Percentiles rank a stretch among this genome's conserved stretches.
These are phyloP conservation scores for Trypanosoma cruzi DNA, from an alignment of 208 protist genomes.

Conservation along the genomic window DNA sequence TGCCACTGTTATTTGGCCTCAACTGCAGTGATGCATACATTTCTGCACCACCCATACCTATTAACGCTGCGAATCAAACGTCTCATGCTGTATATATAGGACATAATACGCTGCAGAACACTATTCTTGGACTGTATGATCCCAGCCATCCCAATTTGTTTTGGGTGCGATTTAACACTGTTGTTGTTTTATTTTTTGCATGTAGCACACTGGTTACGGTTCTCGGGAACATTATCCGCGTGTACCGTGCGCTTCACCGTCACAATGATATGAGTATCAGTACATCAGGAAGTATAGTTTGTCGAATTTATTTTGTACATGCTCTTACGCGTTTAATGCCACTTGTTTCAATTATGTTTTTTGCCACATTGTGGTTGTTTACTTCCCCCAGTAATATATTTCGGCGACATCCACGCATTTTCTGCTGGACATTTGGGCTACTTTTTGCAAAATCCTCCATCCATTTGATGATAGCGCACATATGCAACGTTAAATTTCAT, in stretches of 20 bases:
- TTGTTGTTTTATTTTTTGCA: constrained; percentile 50
- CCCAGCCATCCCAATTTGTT: constrained; percentile 29
- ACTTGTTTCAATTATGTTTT: constrained; percentile 48
- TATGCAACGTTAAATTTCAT: constrained; percentile 49
- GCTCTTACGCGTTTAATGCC: constrained; percentile 63
- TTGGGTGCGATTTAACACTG: constrained; percentile 70
- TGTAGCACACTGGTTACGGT: constrained; percentile 41
- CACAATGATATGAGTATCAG: constrained; percentile 1
- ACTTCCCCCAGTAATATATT: constrained; percentile 77
- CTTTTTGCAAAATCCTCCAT: constrained; percentile 81
- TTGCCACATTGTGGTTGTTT: constrained; percentile 62
- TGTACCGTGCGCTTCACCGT: constrained; percentile 52
- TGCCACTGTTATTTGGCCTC: constrained; percentile 40
- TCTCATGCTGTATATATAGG: constrained; percentile 32
- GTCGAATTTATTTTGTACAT: constrained; percentile 53
- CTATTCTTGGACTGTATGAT: constrained; percentile 61
- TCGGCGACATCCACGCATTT: constrained; percentile 68
- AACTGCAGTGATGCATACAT: constrained; percentile 57
- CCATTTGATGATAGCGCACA: constrained; percentile 84
- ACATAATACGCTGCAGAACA: constrained; percentile 50
- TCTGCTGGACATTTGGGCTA: constrained; percentile 84
- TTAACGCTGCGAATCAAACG: constrained; percentile 8
- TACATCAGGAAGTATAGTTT: constrained; percentile 1
- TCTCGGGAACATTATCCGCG: constrained; percentile 63
- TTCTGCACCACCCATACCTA: constrained; percentile 37